Evolutionary conservation across 306 rosid genomes (phyloP), one percentile per base, ranked within the genome.

Genomic region (Trifolium repens): DNA sequence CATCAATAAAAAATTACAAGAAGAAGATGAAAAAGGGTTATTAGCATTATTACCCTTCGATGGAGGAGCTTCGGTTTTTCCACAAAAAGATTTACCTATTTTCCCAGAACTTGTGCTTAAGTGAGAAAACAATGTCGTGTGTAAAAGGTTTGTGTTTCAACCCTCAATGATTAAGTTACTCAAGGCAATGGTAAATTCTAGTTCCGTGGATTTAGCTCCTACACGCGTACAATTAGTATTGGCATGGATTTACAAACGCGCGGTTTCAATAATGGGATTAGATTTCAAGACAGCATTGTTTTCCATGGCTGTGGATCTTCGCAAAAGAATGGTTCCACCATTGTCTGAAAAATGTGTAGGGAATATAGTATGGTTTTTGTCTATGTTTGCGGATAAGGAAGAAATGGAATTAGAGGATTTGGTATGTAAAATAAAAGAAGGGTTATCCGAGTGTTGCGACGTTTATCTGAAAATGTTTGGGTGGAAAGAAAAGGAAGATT

Each of bases 71-170:
- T 69, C 86, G 0, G 1, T 79, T 0, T 83, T 85, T 9, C 84
- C 84, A 2, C 74, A n/a, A 3, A 76, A 34, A 0, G 68, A 74
- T 5, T 15, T 82, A 4, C 78, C 83, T 2, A 0, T 78, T 59
- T 64, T 37, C 16, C 84, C 71, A 1, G 87, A 82, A 63, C 2
- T 13, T 5, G 2, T 0, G 7, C 49, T 19, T 22, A 24, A 0
- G 5, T 3, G 7, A 62, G 59, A 43, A 17, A 67, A 19, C 1
- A 26, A 34, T 2, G 47, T 16, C 3, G 54, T 72, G 0, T 73
- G 78, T 1, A 80, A 42, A 59, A 84, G 92, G 66, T 78, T 86
- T 16, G 86, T 88, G 9, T 82, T 88, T 13, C 47, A 69, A n/a
- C 81, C 67, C 34, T 68, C 75, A 0, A 84, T 75, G 50, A 75